phyloP scores from a whole-genome alignment of 2,329 filamentous ascomycete genomes.

The Colletotrichum navitas region DNA sequence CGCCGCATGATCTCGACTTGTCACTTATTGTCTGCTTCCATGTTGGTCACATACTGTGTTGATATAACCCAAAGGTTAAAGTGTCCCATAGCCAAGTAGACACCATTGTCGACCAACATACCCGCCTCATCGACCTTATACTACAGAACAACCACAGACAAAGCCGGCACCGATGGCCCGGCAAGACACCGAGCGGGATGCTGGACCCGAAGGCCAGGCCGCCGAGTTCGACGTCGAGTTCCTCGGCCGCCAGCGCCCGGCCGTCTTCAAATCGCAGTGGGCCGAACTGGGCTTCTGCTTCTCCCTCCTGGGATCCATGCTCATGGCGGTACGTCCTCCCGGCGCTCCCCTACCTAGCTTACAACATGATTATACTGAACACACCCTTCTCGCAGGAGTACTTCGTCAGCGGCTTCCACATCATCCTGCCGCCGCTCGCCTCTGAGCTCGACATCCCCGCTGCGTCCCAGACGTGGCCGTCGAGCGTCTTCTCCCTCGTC shows the following conservation, averaged over 20 bases:
- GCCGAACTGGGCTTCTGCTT: slow-evolving; percentile 74
- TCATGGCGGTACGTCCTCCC: slow-evolving; percentile 61
- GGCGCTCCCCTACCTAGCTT: too few species aligned
- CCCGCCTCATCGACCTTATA: not conserved
- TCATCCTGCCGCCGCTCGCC: slow-evolving; percentile 76
- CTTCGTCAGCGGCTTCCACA: slow-evolving; percentile 81
- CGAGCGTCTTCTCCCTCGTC: slow-evolving; percentile 70
- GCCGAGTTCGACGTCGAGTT: slow-evolving; percentile 62
- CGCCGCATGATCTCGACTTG: not conserved
- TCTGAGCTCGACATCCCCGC: slow-evolving; percentile 73
- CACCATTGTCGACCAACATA: not conserved
- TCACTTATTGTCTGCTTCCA: not conserved
- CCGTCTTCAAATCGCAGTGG: slow-evolving; percentile 63
- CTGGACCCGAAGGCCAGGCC: slow-evolving; percentile 18
- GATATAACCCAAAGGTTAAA: slow-evolving; percentile 7
- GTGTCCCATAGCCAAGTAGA: not conserved
- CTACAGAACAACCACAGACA: too few species aligned
- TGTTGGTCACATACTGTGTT: slow-evolving; percentile 10
- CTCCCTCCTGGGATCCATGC: slow-evolving; percentile 72
- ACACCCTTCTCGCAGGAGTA: slow-evolving; percentile 68
- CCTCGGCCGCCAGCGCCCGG: slow-evolving; percentile 72
- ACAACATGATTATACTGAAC: not conserved
- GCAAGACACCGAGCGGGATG: slow-evolving; percentile 37
- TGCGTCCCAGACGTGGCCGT: slow-evolving; percentile 73
- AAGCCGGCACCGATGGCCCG: slow-evolving; percentile 13